Evolutionary conservation across 2,329 filamentous ascomycete genomes (phyloP).

Genomic region (Aspergillus niger): DNA sequence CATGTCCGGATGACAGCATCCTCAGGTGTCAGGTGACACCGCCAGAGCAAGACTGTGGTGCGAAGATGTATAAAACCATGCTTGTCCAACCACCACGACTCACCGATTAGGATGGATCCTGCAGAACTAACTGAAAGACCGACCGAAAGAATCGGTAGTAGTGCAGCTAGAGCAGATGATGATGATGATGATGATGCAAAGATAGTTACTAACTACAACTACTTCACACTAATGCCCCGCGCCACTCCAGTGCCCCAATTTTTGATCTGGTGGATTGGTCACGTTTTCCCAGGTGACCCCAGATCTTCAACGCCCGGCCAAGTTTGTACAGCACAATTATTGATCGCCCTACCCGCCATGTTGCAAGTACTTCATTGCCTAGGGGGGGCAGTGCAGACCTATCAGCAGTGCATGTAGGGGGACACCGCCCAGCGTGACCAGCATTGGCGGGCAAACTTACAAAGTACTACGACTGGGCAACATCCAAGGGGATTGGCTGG

Average conservation of each 20-base stretch:
- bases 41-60: neutral
- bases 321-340: neutral
- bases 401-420: neutral
- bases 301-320: neutral
- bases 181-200: too few relatives aligned
- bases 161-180: too few relatives aligned
- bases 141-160: too few relatives aligned
- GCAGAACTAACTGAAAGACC: too few relatives aligned
- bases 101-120: too few relatives aligned
- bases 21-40: neutral
- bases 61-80: too few relatives aligned
- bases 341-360: slow-evolving; percentile 2
- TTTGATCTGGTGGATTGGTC: too few relatives aligned
- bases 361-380: neutral
- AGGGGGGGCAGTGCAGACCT: neutral
- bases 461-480: neutral
- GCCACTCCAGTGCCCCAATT: neutral
- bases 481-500: slow-evolving; percentile 2
- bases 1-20: neutral
- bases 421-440: neutral
- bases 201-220: too few relatives aligned
- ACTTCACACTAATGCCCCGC: neutral
- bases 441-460: neutral
- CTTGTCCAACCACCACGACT: too few relatives aligned
- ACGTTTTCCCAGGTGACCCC: neutral